These are phyloP conservation scores for Acanthamoeba rhysodes DNA, from an alignment of 208 protist genomes.

Conservation along the genomic window DNA sequence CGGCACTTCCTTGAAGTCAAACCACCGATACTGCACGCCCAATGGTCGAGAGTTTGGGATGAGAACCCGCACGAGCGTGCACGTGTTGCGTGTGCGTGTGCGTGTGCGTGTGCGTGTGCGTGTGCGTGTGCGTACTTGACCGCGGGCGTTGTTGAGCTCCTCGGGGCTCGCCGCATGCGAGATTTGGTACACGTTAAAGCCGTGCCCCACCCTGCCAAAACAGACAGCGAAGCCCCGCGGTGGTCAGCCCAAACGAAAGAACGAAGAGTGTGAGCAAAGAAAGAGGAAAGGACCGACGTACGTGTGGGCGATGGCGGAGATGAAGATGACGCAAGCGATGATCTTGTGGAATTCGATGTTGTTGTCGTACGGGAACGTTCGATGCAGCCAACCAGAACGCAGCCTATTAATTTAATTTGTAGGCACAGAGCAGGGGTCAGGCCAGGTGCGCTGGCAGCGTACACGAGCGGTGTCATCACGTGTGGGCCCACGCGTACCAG, in stretches of 20 bases:
- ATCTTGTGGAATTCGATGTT: conserved; percentile 88
- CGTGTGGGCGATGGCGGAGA: conserved; percentile 79
- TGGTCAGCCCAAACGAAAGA: too few relatives aligned
- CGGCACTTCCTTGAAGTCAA: conserved; percentile 4
- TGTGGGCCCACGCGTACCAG: background rate
- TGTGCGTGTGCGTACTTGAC: background rate
- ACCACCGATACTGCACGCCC: conserved; percentile 24
- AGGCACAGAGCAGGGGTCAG: too few relatives aligned
- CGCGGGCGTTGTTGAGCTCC: conserved; percentile 72
- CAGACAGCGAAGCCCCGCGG: too few relatives aligned
- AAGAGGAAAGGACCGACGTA: conserved; percentile 23
- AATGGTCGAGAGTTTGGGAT: too few relatives aligned
- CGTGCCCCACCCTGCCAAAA: background rate
- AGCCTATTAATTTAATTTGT: conserved; percentile 40
- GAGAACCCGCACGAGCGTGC: too few relatives aligned
- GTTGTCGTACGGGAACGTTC: conserved; percentile 86
- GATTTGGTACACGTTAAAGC: conserved; percentile 21
- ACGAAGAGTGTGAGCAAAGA: background rate
- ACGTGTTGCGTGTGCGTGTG: too few relatives aligned
- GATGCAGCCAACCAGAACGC: conserved; percentile 77
- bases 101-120: too few relatives aligned
- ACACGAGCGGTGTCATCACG: background rate
- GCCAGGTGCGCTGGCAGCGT: background rate
- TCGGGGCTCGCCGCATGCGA: conserved; percentile 34
- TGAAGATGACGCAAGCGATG: conserved; percentile 82